Percentiles rank a stretch among this genome's conserved stretches.
phyloP scores from a whole-genome alignment of 192 early-diverging fungal genomes.

The Rhizophagus clarus region DNA sequence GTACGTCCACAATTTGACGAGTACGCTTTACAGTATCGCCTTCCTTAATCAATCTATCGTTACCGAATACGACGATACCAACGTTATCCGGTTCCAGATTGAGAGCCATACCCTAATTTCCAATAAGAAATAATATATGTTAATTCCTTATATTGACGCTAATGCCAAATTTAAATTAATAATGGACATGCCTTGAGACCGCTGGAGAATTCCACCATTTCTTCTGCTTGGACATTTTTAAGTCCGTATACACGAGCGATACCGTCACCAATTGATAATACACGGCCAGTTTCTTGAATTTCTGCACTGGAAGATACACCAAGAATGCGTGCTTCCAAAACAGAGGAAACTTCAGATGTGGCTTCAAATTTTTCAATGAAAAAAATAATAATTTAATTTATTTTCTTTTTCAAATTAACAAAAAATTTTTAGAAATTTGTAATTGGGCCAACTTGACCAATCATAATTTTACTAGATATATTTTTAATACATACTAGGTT shows the following conservation, averaged over 20 bases:
- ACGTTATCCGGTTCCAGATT: conserved; percentile 99
- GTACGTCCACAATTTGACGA: conserved; percentile 97
- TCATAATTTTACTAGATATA: not conserved
- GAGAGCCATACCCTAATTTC: conserved; percentile 92
- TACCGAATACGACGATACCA: conserved; percentile 99
- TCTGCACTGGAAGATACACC: conserved; percentile 83
- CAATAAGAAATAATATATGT: not conserved
- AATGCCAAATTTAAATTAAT: not conserved
- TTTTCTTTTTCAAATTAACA: too few relatives aligned
- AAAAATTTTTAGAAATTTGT: too few relatives aligned
- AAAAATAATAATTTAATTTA: not conserved
- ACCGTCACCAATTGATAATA: conserved; percentile 99
- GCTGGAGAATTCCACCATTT: conserved; percentile 99
- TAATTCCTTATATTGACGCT: not conserved
- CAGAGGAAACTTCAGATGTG: conserved; percentile 95
- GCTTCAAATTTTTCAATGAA: conserved; percentile 37
- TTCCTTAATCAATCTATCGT: conserved; percentile 99
- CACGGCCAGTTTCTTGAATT: conserved; percentile 97
- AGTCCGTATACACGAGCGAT: conserved; percentile 99
- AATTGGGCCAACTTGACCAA: not conserved
- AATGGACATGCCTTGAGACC: conserved; percentile 79
- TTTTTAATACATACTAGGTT: conserved; percentile 34
- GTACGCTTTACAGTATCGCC: conserved; percentile 99
- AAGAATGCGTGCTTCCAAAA: conserved; percentile 96
- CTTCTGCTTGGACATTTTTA: conserved; percentile 98